These are phyloP conservation scores for Phytophthora citrophthora DNA, from an alignment of 352 stramenopile genomes.

Conservation along the genomic window DNA sequence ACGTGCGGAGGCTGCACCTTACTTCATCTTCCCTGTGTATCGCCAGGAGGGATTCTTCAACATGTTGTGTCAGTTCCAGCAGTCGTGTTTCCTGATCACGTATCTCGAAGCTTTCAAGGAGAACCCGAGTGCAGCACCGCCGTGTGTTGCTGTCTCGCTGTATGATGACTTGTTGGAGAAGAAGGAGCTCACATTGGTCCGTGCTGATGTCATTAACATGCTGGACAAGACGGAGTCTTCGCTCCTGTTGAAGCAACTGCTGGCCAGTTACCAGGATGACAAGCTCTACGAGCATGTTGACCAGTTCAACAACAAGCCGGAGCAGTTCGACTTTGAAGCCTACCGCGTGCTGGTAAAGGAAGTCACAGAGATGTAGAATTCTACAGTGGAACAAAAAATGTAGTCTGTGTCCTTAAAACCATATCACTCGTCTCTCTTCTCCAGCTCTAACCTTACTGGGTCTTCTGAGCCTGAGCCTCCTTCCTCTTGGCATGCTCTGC, in stretches of 20 bases:
- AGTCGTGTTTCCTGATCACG: constrained; percentile 88
- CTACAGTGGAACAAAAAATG: constrained; percentile 31
- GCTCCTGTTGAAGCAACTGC: constrained; percentile 64
- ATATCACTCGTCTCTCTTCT: constrained; percentile 24
- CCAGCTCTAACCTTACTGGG: constrained; percentile 24
- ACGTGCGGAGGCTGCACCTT: constrained; percentile 63
- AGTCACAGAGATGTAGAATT: constrained; percentile 8
- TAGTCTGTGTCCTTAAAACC: constrained; percentile 35
- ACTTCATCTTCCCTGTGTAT: constrained; percentile 87
- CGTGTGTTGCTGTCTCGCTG: constrained; percentile 82
- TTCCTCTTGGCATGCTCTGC: constrained; percentile 63
- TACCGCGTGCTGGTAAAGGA: constrained; percentile 64
- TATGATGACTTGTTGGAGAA: constrained; percentile 75
- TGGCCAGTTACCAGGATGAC: constrained; percentile 74
- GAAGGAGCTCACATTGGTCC: constrained; percentile 80
- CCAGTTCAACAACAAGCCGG: constrained; percentile 87
- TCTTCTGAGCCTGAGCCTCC: constrained; percentile 36
- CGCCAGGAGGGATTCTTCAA: constrained; percentile 89
- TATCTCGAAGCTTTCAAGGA: constrained; percentile 90
- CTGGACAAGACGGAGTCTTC: constrained; percentile 85
- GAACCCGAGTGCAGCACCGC: constrained; percentile 75
- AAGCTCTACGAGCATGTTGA: constrained; percentile 75
- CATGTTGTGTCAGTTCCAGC: constrained; percentile 90
- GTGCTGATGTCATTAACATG: constrained; percentile 88
- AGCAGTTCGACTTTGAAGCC: constrained; percentile 87